phyloP scores from a whole-genome alignment of 2,329 filamentous ascomycete species.

The Teratosphaeria epicoccoides region DNA sequence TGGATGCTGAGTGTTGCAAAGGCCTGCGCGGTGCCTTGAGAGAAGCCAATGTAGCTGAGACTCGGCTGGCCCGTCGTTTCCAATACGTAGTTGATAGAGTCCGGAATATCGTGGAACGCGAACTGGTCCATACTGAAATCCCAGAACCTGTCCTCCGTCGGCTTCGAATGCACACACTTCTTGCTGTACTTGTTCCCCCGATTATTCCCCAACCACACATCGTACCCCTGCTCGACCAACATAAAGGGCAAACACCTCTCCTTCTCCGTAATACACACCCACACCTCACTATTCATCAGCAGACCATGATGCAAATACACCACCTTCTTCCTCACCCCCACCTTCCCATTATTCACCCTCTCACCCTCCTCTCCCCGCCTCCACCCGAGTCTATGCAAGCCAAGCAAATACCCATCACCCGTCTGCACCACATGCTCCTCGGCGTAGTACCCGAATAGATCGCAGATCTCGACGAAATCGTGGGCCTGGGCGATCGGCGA shows the following conservation, averaged over 20 bases:
- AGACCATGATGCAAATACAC: conserved; percentile 92
- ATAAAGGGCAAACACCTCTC: conserved; percentile 80
- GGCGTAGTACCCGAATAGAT: conserved; percentile 79
- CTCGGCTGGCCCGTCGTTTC: conserved; percentile 71
- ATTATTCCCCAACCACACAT: conserved; percentile 98
- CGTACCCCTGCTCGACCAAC: conserved; percentile 81
- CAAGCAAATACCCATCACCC: conserved; percentile 83
- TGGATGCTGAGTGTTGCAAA: conserved; percentile 91
- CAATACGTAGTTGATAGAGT: conserved; percentile 86
- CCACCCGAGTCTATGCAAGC: conserved; percentile 78
- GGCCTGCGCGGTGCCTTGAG: conserved; percentile 90
- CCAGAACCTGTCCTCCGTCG: conserved; percentile 74
- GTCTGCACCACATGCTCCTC: conserved; percentile 97
- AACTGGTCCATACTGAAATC: conserved; percentile 98
- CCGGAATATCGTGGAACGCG: conserved; percentile 92
- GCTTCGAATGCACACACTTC: conserved; percentile 69
- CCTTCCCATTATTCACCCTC: conserved; percentile 60
- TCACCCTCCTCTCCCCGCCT: conserved; percentile 62
- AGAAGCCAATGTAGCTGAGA: conserved; percentile 93
- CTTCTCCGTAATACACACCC: conserved; percentile 84
- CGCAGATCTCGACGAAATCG: conserved; percentile 91
- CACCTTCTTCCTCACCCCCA: conserved; percentile 66
- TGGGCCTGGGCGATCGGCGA: conserved; percentile 67
- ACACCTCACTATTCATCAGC: conserved; percentile 98
- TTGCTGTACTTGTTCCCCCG: conserved; percentile 99